These are phyloP conservation scores for Drosera spatulata DNA, from an alignment of 179 eudicot species.

Conservation along the genomic window DNA sequence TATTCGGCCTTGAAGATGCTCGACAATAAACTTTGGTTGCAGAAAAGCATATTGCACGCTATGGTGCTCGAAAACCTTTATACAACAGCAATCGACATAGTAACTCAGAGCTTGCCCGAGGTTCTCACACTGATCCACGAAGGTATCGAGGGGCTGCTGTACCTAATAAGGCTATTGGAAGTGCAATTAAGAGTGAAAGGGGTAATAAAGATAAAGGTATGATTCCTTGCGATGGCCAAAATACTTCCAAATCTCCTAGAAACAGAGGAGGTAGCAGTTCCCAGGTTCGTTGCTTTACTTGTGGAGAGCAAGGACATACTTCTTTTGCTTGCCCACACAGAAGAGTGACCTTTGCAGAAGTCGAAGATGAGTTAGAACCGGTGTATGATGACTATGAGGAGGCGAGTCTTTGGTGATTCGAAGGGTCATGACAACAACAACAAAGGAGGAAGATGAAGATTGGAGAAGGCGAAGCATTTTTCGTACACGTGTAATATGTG, in stretches of 20 bases:
- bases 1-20: background rate
- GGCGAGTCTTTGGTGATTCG: too few relatives aligned
- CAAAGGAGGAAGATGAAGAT: background rate
- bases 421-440: background rate
- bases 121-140: background rate
- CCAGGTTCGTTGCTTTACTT: background rate
- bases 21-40: background rate
- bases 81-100: background rate
- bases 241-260: background rate
- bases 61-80: background rate
- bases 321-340: background rate
- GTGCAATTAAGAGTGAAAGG: too few relatives aligned
- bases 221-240: background rate
- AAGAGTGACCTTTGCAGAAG: background rate
- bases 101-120: background rate
- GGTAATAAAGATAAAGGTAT: too few relatives aligned
- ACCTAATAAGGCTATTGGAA: too few relatives aligned
- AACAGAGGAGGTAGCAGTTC: background rate
- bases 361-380: background rate
- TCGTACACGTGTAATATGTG: background rate
- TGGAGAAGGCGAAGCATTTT: background rate
- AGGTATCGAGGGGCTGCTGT: background rate
- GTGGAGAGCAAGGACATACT: background rate
- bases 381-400: background rate
- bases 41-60: background rate